Evolutionary conservation across 208 protist genomes (phyloP), one percentile per base, ranked within the genome.

Genomic region (Leishmania mexicana): DNA sequence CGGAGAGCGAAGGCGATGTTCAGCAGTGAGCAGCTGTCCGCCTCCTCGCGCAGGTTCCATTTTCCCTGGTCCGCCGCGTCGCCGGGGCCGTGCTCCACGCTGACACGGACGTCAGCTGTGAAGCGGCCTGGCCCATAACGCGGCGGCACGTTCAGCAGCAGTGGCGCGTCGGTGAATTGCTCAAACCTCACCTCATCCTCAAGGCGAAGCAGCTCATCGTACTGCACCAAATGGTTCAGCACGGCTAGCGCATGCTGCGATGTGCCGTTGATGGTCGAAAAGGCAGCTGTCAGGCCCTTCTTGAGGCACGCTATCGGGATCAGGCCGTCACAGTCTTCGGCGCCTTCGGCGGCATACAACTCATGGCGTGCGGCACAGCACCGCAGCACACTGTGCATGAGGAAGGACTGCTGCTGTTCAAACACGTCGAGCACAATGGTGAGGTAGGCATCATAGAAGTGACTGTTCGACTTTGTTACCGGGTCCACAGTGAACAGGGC

Each of bases 361-460:
- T 90, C 84, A 49, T 96, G 89, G 7, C 85, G 86, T 0, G 73
- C n/a, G 17, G 85, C 70, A 76, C 90, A 92, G 57, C 87, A 85
- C 6, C 74, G 58, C 62, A 90, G 81, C 8, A 96, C 78, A 42
- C 86, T 74, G 54, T 91, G 85, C 87, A 96, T 93, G 28, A 88
- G 82, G 42, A 87, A 88, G 45, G 88, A 81, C 76, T 96, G 95
- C 75, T 96, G 93, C 81, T 93, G 88, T 57, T 90, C 83, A 57
- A 90, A 91, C 49, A 87, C 76, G 49, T 97, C 93, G 4, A 97
- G 83, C 15, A 86, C 90, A 4, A 96, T 77, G 62, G 81, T 88
- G 15, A 97, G 89, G 72, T 93, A 94, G 77, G 94, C 91, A 81
- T 96, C 87, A 87, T 96, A 94, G 64, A 97, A 92, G 78, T 97